Conservation (phyloP, 306 rosid genomes). For the Abrus precatorius region DNA sequence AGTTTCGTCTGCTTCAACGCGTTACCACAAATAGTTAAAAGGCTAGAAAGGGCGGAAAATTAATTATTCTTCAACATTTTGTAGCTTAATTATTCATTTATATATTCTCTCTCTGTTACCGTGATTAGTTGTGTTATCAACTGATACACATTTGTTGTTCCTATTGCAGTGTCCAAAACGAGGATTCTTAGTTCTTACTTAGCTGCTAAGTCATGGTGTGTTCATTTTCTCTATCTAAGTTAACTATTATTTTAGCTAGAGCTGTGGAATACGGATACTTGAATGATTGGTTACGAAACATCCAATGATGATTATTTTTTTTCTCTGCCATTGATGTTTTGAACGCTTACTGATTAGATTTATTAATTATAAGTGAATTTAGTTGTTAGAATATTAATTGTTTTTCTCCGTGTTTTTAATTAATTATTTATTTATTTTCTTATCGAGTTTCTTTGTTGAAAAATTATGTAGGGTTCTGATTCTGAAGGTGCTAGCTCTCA, state of each 20-base stretch:
- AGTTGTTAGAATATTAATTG: background rate
- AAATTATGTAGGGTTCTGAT: background rate
- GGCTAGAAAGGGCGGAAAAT: background rate
- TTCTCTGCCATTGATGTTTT: background rate
- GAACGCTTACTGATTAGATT: background rate
- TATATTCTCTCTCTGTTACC: background rate
- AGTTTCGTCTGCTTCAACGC: background rate
- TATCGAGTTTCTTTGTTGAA: background rate
- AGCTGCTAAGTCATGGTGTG: conserved; percentile 32
- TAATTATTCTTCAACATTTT: no score
- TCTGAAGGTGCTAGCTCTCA: background rate
- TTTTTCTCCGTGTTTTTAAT: no score
- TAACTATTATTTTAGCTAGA: background rate
- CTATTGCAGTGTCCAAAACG: background rate
- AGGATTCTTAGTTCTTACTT: background rate
- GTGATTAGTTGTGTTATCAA: background rate
- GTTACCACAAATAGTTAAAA: background rate
- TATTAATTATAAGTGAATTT: background rate
- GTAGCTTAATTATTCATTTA: background rate
- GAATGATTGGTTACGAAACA: background rate
- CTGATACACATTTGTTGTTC: background rate
- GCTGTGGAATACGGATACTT: background rate
- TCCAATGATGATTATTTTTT: background rate
- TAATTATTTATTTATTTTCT: background rate
- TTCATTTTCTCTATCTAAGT: background rate